Evolutionary conservation across 2,329 filamentous ascomycete genomes (phyloP).

Genomic region (Ophiostoma pallidulum): DNA sequence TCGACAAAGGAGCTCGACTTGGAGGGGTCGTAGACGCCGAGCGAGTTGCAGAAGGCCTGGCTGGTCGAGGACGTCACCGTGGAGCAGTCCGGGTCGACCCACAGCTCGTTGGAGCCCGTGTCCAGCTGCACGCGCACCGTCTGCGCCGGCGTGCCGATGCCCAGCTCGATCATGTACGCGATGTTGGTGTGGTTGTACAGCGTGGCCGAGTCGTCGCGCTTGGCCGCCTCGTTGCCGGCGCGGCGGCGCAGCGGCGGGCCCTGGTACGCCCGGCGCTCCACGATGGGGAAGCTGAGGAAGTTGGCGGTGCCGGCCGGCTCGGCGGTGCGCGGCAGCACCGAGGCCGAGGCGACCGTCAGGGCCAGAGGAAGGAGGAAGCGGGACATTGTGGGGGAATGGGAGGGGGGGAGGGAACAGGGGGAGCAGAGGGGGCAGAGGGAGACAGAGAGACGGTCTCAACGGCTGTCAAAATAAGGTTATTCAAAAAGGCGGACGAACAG

Average conservation of each 20-base stretch:
- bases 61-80: constrained; percentile 27
- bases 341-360: constrained; percentile 10
- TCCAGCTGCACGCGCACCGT: constrained; percentile 40
- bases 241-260: not conserved
- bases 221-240: too few species aligned
- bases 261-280: constrained; percentile 3
- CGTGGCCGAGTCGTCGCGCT: constrained; percentile 10
- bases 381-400: not conserved
- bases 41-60: constrained; percentile 28
- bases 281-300: constrained; percentile 11
- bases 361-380: constrained; percentile 9
- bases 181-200: constrained; percentile 14
- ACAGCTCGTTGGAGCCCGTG: constrained; percentile 46
- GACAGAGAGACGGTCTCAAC: too few species aligned
- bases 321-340: constrained; percentile 2
- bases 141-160: constrained; percentile 41
- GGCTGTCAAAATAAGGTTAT: too few species aligned
- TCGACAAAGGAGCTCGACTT: constrained; percentile 27
- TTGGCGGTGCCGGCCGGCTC: not conserved
- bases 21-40: constrained; percentile 31
- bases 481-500: too few species aligned
- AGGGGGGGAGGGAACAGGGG: not conserved
- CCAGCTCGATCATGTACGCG: constrained; percentile 22
- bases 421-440: too few species aligned
- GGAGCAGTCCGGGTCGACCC: constrained; percentile 50